Conservation (phyloP, 768 basidiomycete species). For the Leccinum imitatum region DNA sequence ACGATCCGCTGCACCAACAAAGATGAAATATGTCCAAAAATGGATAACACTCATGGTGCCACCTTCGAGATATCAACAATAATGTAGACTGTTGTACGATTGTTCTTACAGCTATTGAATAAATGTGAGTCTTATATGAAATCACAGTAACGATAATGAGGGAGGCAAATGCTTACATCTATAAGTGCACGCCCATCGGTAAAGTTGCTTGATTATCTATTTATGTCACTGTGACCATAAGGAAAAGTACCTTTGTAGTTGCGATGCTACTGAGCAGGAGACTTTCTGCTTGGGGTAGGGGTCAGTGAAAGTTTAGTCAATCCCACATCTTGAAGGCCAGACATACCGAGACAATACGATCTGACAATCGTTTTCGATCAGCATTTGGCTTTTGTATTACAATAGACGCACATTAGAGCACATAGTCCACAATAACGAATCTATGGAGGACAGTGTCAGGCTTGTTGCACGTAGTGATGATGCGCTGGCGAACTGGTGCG, state of each 20-base stretch:
- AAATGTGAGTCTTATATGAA: background rate
- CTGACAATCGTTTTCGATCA: background rate
- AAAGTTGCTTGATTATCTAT: background rate
- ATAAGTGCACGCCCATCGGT: background rate
- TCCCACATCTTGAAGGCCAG: background rate
- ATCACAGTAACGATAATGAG: background rate
- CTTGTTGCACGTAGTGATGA: too few species aligned
- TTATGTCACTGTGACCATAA: too few species aligned
- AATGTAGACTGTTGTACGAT: background rate
- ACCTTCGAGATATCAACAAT: background rate
- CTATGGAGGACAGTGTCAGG: background rate
- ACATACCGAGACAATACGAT: background rate
- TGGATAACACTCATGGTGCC: background rate
- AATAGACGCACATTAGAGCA: background rate
- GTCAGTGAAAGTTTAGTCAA: background rate
- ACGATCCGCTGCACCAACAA: constrained; percentile 1
- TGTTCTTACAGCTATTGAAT: background rate
- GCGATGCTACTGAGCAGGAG: background rate
- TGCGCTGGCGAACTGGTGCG: background rate
- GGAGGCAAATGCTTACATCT: background rate
- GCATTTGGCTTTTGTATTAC: too few species aligned
- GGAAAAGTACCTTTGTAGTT: background rate
- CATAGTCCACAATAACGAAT: background rate
- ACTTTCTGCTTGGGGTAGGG: background rate
- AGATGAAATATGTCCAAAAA: background rate